Evolutionary conservation across 768 basidiomycete genomes (phyloP).

Genomic region (Naganishia friedmannii): DNA sequence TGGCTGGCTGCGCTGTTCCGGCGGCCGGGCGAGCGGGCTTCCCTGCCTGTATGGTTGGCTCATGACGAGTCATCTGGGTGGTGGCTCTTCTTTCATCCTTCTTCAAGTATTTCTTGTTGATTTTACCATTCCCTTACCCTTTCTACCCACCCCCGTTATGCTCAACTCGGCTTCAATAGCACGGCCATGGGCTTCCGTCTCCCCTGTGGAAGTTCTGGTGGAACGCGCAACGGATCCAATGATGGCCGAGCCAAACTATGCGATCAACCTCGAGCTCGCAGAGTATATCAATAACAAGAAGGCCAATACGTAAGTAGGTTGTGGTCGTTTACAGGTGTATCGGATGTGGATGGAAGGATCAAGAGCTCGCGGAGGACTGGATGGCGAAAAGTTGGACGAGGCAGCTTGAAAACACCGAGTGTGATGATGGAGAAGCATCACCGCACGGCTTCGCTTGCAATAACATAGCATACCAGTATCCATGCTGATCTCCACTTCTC

Average conservation of each 20-base stretch:
- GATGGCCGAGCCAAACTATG: constrained; percentile 67
- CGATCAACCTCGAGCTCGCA: constrained; percentile 85
- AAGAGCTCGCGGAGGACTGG: too few relatives aligned
- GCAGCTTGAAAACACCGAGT: too few relatives aligned
- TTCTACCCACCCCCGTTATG: constrained; percentile 10
- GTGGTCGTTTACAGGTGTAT: too few relatives aligned
- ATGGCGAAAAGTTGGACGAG: too few relatives aligned
- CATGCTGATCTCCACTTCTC: too few relatives aligned
- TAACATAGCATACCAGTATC: too few relatives aligned
- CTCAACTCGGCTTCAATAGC: constrained; percentile 25
- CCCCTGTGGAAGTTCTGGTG: constrained; percentile 48
- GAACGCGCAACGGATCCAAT: constrained; percentile 17
- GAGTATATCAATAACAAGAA: constrained; percentile 92
- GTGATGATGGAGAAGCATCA: too few relatives aligned
- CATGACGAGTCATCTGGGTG: not conserved
- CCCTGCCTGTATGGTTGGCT: too few relatives aligned
- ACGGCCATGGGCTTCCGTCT: constrained; percentile 47
- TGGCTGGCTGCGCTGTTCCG: too few relatives aligned
- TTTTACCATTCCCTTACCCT: not conserved
- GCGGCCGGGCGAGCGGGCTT: too few relatives aligned
- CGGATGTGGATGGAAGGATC: too few relatives aligned
- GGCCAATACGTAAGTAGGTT: constrained; percentile 75
- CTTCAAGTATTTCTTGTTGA: not conserved
- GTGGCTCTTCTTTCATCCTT: not conserved
- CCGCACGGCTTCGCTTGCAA: too few relatives aligned